Evolutionary conservation across 2,329 filamentous ascomycete species (phyloP), one percentile per base, ranked within the genome.

Genomic region (Byssothecium circinans): DNA sequence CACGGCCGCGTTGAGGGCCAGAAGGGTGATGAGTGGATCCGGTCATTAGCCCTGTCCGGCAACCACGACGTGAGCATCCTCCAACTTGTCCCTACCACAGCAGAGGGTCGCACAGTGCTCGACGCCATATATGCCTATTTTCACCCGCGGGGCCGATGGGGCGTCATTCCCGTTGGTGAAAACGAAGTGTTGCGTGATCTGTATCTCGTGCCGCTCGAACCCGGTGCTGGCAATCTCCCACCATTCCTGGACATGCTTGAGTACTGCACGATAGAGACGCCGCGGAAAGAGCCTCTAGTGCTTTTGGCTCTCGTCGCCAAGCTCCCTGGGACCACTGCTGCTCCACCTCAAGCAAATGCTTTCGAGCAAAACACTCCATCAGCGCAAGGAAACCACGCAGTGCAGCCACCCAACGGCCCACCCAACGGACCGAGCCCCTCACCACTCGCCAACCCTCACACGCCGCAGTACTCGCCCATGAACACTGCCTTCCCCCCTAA

Each of bases 171-270:
- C 6, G 53, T 65, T 4, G 49, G 57, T 12, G 86, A 86, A 12
- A 88, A 92, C 64, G 81, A 84, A 17, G 86, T 90, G 50, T 87
- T 96, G 40, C 86, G 91, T 50, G 92, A 97, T 65, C 89, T 91
- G 1, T 97, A 97, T 68, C 81, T 97, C 25, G 86, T 96, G 8
- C 92, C 94, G 0, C 83, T 97, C 4, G 83, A 90, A 25, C 80
- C 85, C 4, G 90, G 89, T 27, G 82, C 81, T 41, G 75, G 73
- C 27, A 74, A 75, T 40, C 81, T 92, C 35, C 92, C 94, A 0
- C 88, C 91, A 52, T 96, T 96, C 61, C 84, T 96, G 69, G 82
- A 90, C 51, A 88, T 95, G 62, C 80, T 97, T n/a, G 86, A 89
- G 53, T 87, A 92, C 59, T 91, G 91, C 67, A 82, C 83, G 23